Evolutionary conservation across 1,284 basidiomycete genomes (phyloP).

Genomic region (Exobasidium rhododendri): DNA sequence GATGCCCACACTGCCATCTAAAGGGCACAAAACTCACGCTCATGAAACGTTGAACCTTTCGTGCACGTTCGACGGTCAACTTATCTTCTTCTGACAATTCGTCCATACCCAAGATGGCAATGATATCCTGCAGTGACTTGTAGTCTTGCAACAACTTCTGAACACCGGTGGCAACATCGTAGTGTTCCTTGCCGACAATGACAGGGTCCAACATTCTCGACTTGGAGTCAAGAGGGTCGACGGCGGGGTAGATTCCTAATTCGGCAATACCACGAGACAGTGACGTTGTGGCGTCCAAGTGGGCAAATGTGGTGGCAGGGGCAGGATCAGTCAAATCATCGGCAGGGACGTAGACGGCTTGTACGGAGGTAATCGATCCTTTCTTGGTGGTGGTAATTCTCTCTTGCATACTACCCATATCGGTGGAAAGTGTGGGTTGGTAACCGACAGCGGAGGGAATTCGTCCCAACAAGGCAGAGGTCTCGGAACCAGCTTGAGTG

Average conservation of each 20-base stretch:
- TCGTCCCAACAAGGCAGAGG: constrained; percentile 98
- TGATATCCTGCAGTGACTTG: constrained; percentile 89
- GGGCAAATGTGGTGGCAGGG: constrained; percentile 97
- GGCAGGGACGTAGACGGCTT: constrained; percentile 98
- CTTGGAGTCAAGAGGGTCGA: constrained; percentile 98
- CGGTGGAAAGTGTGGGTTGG: constrained; percentile 97
- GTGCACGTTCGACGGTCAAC: constrained; percentile 76
- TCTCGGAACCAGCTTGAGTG: constrained; percentile 99
- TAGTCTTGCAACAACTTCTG: constrained; percentile 99
- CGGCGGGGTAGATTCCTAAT: constrained; percentile 99
- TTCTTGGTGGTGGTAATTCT: constrained; percentile 99
- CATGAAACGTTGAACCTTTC: constrained; percentile 78
- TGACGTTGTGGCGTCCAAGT: constrained; percentile 98
- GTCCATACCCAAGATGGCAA: constrained; percentile 95
- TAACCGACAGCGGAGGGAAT: constrained; percentile 99
- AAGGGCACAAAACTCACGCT: constrained; percentile 57
- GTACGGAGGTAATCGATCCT: constrained; percentile 98
- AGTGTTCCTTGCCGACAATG: constrained; percentile 89
- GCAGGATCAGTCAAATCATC: constrained; percentile 99
- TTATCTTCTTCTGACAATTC: constrained; percentile 99
- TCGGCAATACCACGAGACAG: constrained; percentile 98
- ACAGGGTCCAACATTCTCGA: constrained; percentile 99
- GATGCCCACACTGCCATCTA: not conserved
- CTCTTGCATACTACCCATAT: constrained; percentile 99
- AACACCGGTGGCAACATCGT: constrained; percentile 87